Conservation (phyloP, 331 rosid genomes). For the Prunus yedoensis region DNA sequence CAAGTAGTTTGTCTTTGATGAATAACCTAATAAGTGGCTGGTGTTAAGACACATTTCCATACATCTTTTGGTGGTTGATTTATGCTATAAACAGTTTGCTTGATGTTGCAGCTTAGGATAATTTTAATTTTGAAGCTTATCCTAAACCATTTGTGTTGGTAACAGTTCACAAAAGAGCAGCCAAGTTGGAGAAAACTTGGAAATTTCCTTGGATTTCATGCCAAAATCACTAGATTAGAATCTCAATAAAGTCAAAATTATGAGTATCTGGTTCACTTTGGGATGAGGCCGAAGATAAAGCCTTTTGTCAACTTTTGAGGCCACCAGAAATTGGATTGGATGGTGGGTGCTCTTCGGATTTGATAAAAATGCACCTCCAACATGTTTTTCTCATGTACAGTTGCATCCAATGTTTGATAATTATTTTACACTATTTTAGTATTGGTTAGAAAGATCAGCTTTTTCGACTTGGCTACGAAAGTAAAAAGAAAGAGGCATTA, state of each 20-base stretch:
- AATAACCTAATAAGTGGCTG: conserved; percentile 8
- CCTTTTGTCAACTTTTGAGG: not conserved
- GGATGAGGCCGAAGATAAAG: not conserved
- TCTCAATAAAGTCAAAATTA: not conserved
- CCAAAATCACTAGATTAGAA: not conserved
- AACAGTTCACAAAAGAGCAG: not conserved
- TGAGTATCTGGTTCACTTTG: not conserved
- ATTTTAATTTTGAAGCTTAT: conserved; percentile 2
- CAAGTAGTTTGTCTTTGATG: not conserved
- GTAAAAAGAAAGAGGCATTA: too few species aligned
- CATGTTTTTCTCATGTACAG: not conserved
- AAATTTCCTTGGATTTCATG: not conserved
- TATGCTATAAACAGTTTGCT: not conserved
- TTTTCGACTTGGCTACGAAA: too few species aligned
- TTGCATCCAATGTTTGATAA: not conserved
- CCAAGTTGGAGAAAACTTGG: not conserved
- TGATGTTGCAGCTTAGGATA: not conserved
- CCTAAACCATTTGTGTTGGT: not conserved
- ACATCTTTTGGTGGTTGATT: not conserved
- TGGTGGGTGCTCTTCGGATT: not conserved
- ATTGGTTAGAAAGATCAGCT: not conserved
- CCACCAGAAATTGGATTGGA: conserved; percentile 4
- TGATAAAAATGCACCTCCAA: not conserved
- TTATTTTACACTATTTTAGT: not conserved
- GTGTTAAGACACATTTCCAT: conserved; percentile 11